Base-by-base conservation (phyloP, 139 green algal genomes). In the Chlamydomonas sphaeroides region DNA sequence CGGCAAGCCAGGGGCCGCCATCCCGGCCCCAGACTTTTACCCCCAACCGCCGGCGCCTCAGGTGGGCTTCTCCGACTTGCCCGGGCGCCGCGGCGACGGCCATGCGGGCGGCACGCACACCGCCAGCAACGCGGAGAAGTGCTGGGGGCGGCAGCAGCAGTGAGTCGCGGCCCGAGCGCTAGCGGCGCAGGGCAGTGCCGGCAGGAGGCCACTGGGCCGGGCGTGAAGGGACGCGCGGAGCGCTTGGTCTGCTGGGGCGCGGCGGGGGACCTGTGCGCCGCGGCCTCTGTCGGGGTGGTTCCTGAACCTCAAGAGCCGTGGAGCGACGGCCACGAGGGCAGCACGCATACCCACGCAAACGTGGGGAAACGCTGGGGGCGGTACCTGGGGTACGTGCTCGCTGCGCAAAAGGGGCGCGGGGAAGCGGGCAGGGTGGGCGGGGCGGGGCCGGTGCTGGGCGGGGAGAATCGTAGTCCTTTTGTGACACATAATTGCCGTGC, bases 91-190 rank as follows among this genome's bases (percentile, higher is more conserved):
- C 14, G 38, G 69, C 28, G 51, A 71, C 65, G 80, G 68, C 42
- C 68, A 80, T 2, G 39, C 41, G 28, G 59, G 61, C 26, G 80
- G 80, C 61, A 86, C 80, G 11, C 80, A 86, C 80, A 32, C 39
- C 14, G 7, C 0, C 26, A 11, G 28, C 35, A 86, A 45, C 33
- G 69, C 42, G 32, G 80, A 80, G 45, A 56, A 38, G 32, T 86
- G 80, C 59, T 86, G 80, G 80, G 80, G 69, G 7, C 57, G 69
- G 33, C 80, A 86, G 77, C 63, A 76, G 65, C 42, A 59, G 68
- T 20, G 42, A 26, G 17, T 6, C 56, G 3, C 23, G 25, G 56
- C 23, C 25, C 1, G 56, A 10, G 23, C 23, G 15, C 25, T 62
- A 25, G 56, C 11, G 10, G 45, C 45, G 20, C 20, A 28, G 51